Base-by-base conservation (phyloP, 1,284 basidiomycete genomes). In the Tranzscheliella williamsii region DNA sequence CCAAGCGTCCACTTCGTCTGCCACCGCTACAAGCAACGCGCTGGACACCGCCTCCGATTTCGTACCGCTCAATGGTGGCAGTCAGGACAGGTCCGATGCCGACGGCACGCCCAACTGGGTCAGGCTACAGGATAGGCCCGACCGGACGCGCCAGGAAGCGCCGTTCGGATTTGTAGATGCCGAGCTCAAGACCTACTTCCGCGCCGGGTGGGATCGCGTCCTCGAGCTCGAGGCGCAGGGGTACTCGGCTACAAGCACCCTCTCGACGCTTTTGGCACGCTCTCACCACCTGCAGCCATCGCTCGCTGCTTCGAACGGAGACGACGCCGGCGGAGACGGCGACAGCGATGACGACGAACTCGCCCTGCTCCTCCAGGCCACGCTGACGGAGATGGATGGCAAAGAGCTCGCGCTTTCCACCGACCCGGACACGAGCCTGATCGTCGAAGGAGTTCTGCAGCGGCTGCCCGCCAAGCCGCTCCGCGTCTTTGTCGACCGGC, bases 371-470 rank as follows among this genome's bases (percentile, higher is more conserved):
- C 33, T 76, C n/a, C 60, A 71, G 35, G 74, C 75, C 2, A 70
- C 67, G 5, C 56, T 76, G 24, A 45, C 53, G 18, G 75, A 77
- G 43, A 64, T 75, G 44, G 61, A 70, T 21, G 74, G 74, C 11
- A 60, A 69, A 16, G 75, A 76, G 44, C 65, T 76, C 7, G 23
- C 48, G 4, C 50, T 75, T 1, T 70, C 72, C 17, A 77, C 75
- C 6, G 75, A 77, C 31, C 65, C 69, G 5, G 72, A 74, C 20
- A 68, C 67, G 7, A 71, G 68, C 11, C 40, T 75, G 16, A 69
- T 75, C 18, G 52, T 77, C 8, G 75, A 77, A 38, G 63, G 53
- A 22, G 51, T 77, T 38, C 44, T 70, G 5, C 38, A 54, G 2
- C 42, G 54, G 15, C 50, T 76, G 15, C 51, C 58, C 16, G 55